Evolutionary conservation across 2,329 filamentous ascomycete species (phyloP), one percentile per base, ranked within the genome.

Genomic region (Aspergillus sp.): DNA sequence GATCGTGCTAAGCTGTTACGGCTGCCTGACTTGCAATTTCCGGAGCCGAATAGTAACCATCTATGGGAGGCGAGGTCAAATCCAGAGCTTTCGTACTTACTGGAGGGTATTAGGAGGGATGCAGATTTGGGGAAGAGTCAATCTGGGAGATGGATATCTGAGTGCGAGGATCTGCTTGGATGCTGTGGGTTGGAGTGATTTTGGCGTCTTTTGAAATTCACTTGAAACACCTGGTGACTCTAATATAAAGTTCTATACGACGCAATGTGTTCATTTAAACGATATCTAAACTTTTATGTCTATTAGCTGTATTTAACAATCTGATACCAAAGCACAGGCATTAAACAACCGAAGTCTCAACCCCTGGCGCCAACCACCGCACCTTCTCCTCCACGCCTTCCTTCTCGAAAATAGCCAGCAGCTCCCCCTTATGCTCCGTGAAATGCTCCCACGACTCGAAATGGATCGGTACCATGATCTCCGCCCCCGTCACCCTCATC

Each of bases 381-480:
- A 42, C 36, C 16, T 42, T 42, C 14, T 42, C 36, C 36, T 42
- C 16, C 36, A 42, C 36, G 16, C 36, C 6, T n/a, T 12, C 42
- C 52, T 20, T 49, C 39, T 42, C 62, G 18, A 81, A 74, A 22
- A 67, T 69, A 50, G 65, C 58, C 4, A 24, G 39, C 18, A 80
- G 63, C 5, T 68, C 68, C 2, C 68, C 66, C 20, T 67, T 63
- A 20, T 64, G 58, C 64, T 81, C 69, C 3, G 68, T 71, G 54
- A 80, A 81, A 61, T 82, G 79, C 1, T 63, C 66, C 78, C 79
- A 82, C 1, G 70, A 71, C 55, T 81, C 79, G 58, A 71, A 82
- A 62, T 82, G 79, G 69, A 82, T 77, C 0, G 79, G 80, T 1
- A 82, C 71, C 39, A 81, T 59, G 3, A 75, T 58, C 54, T 81